A percentile compares a stretch with the other conserved stretches of the same genome.
These are phyloP conservation scores for Teunomyces barrocoloradensis DNA, from an alignment of 805 yeast species.

Conservation along the genomic window DNA sequence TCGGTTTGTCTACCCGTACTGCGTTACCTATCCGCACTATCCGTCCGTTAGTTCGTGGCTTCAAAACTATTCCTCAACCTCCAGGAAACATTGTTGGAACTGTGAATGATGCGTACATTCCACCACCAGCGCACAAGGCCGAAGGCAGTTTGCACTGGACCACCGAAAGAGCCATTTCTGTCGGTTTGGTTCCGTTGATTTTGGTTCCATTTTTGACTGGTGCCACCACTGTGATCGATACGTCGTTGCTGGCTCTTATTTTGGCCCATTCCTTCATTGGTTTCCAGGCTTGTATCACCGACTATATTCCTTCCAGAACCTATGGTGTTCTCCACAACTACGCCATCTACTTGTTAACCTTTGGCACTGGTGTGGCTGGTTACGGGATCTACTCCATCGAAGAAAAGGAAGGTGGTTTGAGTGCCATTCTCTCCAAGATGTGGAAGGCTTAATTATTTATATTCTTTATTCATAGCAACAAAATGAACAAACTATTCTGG, in stretches of 20 bases:
- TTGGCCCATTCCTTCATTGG: slow-evolving; percentile 69
- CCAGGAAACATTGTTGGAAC: slow-evolving; percentile 72
- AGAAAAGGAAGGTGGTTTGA: slow-evolving; percentile 62
- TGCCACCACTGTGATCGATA: slow-evolving; percentile 51
- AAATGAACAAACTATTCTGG: slow-evolving; percentile 2
- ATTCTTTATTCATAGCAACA: slow-evolving; percentile 6
- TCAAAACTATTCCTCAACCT: slow-evolving; percentile 61
- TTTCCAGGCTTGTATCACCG: slow-evolving; percentile 72
- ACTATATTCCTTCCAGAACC: slow-evolving; percentile 73
- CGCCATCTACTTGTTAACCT: slow-evolving; percentile 58
- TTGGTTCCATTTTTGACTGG: slow-evolving; percentile 60
- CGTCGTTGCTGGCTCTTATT: slow-evolving; percentile 52
- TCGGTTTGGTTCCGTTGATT: slow-evolving; percentile 62
- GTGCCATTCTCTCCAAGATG: slow-evolving; percentile 43
- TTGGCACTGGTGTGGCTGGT: slow-evolving; percentile 63
- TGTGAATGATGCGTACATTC: slow-evolving; percentile 68
- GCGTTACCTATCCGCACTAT: slow-evolving; percentile 1
- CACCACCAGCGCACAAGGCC: slow-evolving; percentile 51
- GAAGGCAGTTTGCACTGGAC: slow-evolving; percentile 80
- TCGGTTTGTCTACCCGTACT: slow-evolving; percentile 1
- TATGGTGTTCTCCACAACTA: slow-evolving; percentile 61
- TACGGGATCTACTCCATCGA: slow-evolving; percentile 74
- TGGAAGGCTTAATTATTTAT: slow-evolving; percentile 32
- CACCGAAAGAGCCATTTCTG: slow-evolving; percentile 58
- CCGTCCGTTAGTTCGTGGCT: slow-evolving; percentile 26